phyloP scores from a whole-genome alignment of 257 asterid species.

The Petrea volubilis region DNA sequence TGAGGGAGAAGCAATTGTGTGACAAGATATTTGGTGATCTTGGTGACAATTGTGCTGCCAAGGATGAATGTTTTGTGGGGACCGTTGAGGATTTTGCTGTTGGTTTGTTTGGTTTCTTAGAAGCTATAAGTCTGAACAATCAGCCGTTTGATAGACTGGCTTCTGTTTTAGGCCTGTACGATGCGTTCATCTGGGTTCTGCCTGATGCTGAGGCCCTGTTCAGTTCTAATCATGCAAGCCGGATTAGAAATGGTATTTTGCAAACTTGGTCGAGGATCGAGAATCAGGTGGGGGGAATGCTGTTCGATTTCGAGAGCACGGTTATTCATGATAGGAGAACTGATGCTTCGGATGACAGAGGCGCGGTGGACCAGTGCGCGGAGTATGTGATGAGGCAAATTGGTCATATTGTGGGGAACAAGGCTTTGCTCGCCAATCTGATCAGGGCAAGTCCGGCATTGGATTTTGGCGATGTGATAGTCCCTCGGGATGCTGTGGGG shows the following conservation, averaged over 20 bases:
- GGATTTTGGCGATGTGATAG: conserved; percentile 10
- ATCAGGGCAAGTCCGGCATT: conserved; percentile 33
- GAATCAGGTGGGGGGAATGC: conserved; percentile 30
- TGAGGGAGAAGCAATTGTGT: conserved; percentile 39
- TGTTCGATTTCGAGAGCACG: conserved; percentile 25
- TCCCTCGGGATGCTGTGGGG: conserved; percentile 22
- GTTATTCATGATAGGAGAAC: conserved; percentile 22
- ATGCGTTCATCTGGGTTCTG: conserved; percentile 23
- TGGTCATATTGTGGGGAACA: conserved; percentile 22
- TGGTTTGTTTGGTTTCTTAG: conserved; percentile 31
- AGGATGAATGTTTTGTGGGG: conserved; percentile 42
- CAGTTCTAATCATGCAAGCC: conserved; percentile 17
- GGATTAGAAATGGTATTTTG: background rate
- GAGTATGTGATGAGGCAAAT: conserved; percentile 27
- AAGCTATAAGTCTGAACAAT: conserved; percentile 24
- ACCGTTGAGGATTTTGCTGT: conserved; percentile 38
- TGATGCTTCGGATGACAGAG: conserved; percentile 13
- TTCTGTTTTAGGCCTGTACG: conserved; percentile 28
- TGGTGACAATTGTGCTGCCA: background rate
- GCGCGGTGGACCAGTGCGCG: conserved; percentile 31
- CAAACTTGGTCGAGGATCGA: conserved; percentile 23
- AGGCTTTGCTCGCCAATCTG: conserved; percentile 18
- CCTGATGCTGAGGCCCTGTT: conserved; percentile 30
- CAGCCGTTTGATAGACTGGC: conserved; percentile 35
- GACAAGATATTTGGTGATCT: conserved; percentile 25